Percentiles rank a stretch among this genome's conserved stretches.
phyloP scores from a whole-genome alignment of 495 filamentous ascomycete species.

The Aspergillus indologenus region DNA sequence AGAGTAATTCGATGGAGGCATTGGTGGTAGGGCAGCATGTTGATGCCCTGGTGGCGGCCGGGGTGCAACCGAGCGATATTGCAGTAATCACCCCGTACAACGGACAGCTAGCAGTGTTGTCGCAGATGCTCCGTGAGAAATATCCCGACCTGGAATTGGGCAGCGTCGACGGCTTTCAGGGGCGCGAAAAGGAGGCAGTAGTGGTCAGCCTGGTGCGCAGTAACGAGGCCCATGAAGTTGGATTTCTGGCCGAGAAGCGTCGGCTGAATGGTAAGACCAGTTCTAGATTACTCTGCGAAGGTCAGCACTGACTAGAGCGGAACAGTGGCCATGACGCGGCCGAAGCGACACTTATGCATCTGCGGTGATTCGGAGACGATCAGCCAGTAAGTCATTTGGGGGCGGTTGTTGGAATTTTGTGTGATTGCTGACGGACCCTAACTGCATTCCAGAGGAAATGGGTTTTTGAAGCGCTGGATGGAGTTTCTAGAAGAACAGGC shows the following conservation, averaged over 20 bases:
- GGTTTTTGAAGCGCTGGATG: slow-evolving; percentile 88
- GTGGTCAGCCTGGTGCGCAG: slow-evolving; percentile 88
- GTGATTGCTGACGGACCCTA: background rate
- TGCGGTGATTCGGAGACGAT: slow-evolving; percentile 94
- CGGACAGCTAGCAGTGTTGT: slow-evolving; percentile 79
- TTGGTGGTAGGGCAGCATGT: slow-evolving; percentile 76
- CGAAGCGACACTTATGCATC: slow-evolving; percentile 83
- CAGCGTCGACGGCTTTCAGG: slow-evolving; percentile 96
- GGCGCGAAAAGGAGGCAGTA: slow-evolving; percentile 94
- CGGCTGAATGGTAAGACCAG: slow-evolving; percentile 78
- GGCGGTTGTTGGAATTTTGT: background rate
- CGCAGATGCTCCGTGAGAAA: slow-evolving; percentile 68
- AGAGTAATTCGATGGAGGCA: slow-evolving; percentile 91
- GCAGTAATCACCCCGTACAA: slow-evolving; percentile 97
- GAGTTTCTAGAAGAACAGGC: slow-evolving; percentile 78
- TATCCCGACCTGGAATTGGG: slow-evolving; percentile 87
- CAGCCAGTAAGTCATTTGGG: slow-evolving; percentile 59
- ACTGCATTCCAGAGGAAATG: slow-evolving; percentile 58
- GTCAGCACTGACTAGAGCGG: slow-evolving; percentile 6
- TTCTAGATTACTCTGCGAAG: background rate
- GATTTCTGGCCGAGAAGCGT: slow-evolving; percentile 91
- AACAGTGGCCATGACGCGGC: slow-evolving; percentile 89
- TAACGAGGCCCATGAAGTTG: slow-evolving; percentile 81
- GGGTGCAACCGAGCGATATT: slow-evolving; percentile 75
- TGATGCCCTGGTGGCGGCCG: slow-evolving; percentile 66